Percentiles rank a stretch among this genome's conserved stretches.
phyloP scores from a whole-genome alignment of 441 rosid species.

The Pelargonium australe region DNA sequence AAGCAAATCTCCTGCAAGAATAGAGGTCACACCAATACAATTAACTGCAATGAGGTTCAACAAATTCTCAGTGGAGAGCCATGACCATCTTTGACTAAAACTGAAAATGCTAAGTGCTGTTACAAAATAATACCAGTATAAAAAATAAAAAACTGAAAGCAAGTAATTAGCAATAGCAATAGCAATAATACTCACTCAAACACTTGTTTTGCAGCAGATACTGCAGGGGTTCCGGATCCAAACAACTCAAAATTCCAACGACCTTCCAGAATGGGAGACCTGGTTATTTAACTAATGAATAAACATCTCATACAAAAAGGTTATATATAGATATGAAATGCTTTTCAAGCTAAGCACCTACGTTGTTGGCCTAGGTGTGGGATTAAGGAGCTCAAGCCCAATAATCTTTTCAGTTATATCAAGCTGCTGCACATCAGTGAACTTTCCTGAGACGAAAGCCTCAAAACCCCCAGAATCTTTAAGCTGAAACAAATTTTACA shows the following conservation, averaged over 20 bases:
- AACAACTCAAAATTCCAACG: conserved; percentile 93
- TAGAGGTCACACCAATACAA: conserved; percentile 14
- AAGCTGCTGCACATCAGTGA: conserved; percentile 58
- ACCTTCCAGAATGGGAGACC: conserved; percentile 87
- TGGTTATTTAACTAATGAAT: conserved; percentile 50
- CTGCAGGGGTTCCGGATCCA: conserved; percentile 66
- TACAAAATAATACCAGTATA: neutral
- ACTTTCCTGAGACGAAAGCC: conserved; percentile 64
- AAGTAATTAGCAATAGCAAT: conserved; percentile 1
- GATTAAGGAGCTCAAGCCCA: conserved; percentile 79
- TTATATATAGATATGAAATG: neutral
- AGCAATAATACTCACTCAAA: conserved; percentile 47
- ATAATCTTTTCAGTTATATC: conserved; percentile 87
- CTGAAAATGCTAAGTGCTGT: neutral
- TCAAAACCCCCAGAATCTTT: conserved; percentile 81
- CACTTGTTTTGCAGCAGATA: conserved; percentile 57
- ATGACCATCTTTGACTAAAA: conserved; percentile 2
- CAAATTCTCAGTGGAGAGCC: conserved; percentile 2
- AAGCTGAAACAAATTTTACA: conserved; percentile 29
- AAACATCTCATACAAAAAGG: conserved; percentile 20
- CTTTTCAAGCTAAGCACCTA: conserved; percentile 34
- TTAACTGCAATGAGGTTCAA: conserved; percentile 8
- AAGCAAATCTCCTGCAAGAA: conserved; percentile 65
- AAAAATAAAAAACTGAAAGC: neutral
- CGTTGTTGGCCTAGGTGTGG: conserved; percentile 87